Base-by-base conservation (phyloP, 2,329 filamentous ascomycete species). In the Shiraia sp. region DNA sequence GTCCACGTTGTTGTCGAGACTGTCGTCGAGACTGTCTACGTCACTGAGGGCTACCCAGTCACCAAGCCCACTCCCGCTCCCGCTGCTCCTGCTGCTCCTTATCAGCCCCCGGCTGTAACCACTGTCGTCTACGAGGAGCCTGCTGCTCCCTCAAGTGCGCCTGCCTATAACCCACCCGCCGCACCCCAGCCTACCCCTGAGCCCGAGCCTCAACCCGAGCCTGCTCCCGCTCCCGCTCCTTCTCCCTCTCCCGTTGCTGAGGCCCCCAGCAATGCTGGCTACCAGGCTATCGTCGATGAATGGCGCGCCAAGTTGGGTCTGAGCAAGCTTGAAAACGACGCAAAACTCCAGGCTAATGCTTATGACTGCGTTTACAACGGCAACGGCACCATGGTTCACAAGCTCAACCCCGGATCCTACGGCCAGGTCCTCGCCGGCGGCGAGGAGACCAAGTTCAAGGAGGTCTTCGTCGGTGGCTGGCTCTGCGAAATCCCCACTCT, bases 391-490 rank as follows among this genome's bases (percentile, higher is more conserved):
- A 66, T 66, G 63, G 32, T 42, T 13, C 63, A 66, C 60, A 41
- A 66, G 52, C 61, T 65, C 32, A 58, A 60, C 59, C 26, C 48
- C n/a, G 59, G 61, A 28, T 53, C 59, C 28, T 51, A 34, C 39
- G 61, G 49, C 24, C 61, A 65, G 53, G 58, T 59, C 24, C 63
- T 66, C 16, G 61, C 61, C 19, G 59, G 60, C 19, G 61, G 59
- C 13, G 32, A 49, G 19, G 37, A 39, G 7, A 44, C 53, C 12
- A 47, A 57, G 25, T 67, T 67, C 51, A 42, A 56, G 43, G 32
- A 51, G 38, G 58, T 63, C 45, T 66, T 64, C 45, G 57, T 65
- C 13, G 64, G 64, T 19, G 63, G 60, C 36, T 67, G 64, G 64
- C 61, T 67, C 36, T 67, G 64, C 61, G 64, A 67, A 53, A 51